These are phyloP conservation scores for Geotrichum candidum DNA, from an alignment of 1,139 yeast species.

Conservation along the genomic window DNA sequence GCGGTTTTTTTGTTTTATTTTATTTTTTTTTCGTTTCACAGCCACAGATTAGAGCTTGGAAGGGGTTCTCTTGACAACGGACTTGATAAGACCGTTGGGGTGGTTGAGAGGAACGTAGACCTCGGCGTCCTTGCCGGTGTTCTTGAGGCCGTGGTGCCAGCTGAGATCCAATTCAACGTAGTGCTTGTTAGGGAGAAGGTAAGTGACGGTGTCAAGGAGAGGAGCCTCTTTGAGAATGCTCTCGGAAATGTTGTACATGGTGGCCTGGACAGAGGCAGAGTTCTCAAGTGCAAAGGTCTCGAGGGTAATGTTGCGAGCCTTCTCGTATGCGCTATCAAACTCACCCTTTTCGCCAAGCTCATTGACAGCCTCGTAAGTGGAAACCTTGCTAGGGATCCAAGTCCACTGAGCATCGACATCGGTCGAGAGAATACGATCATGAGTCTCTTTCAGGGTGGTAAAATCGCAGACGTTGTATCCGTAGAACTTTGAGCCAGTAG, in stretches of 20 bases:
- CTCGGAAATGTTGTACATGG: conserved; percentile 87
- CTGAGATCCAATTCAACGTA: conserved; percentile 70
- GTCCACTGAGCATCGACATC: conserved; percentile 76
- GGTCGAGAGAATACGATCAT: conserved; percentile 80
- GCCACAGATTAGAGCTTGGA: conserved; percentile 22
- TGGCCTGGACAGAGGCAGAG: conserved; percentile 89
- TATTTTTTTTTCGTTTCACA: not conserved
- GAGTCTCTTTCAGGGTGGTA: conserved; percentile 78
- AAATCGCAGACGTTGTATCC: conserved; percentile 81
- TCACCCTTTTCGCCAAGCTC: conserved; percentile 53
- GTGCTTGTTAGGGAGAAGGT: conserved; percentile 84
- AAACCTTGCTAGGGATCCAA: conserved; percentile 49
- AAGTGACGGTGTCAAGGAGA: conserved; percentile 57
- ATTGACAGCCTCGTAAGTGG: conserved; percentile 47
- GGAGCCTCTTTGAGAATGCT: conserved; percentile 58
- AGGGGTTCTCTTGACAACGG: conserved; percentile 62
- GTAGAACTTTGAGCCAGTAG: conserved; percentile 91
- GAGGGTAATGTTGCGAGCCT: conserved; percentile 64
- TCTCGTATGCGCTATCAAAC: conserved; percentile 55
- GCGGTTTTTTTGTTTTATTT: not conserved
- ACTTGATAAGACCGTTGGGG: conserved; percentile 86
- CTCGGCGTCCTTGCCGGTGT: conserved; percentile 56
- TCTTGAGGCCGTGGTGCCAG: conserved; percentile 75
- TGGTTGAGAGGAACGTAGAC: conserved; percentile 85
- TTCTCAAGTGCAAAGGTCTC: conserved; percentile 76